Base-by-base conservation (phyloP, 2,329 filamentous ascomycete genomes). In the Purpureocillium takamizusanense region DNA sequence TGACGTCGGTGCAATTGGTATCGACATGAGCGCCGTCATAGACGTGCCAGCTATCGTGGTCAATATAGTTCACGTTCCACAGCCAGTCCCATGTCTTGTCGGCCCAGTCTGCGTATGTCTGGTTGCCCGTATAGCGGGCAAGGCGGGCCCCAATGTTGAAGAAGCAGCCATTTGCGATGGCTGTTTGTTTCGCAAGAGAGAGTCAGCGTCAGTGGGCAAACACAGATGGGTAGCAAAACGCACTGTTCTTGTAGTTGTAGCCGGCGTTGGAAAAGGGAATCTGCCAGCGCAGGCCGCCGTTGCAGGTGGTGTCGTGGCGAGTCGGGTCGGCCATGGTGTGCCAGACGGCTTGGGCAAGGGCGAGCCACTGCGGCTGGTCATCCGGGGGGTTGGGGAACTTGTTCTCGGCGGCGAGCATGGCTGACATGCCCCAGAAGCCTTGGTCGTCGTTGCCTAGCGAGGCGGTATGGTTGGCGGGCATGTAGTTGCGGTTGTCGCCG, bases 251-350 rank as follows among this genome's bases (percentile, higher is more conserved):
- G 67, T 89, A 88, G 52, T 80, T 72, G 57, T 85, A 92, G 17
- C 86, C 86, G 23, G 67, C 70, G 53, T 89, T 87, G 47, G 81
- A 80, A 2, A 74, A 66, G 40, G 79, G 85, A 42, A 90, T 83
- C 63, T 92, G 85, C 83, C 83, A 87, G 50, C 83, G 69, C 48
- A 89, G 53, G 9, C 84, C 85, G 46, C 84, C 84, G 16, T 69
- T 66, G 50, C 85, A 89, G 2, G 67, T 68, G 1, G 67, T 56
- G 6, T 69, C 72, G 52, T 87, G 81, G 64, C 85, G 83, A 32
- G 81, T 70, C 11, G 69, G 62, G 33, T 60, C 49, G 1, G 73
- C 76, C 42, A 73, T 68, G 1, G 76, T 76, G 46, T 83, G 78
- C 52, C 75, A 89, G 4, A 85, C 81, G 32, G 77, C 80, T 55